These are phyloP conservation scores for Salix exigua DNA, from an alignment of 345 rosid genomes.

Conservation along the genomic window DNA sequence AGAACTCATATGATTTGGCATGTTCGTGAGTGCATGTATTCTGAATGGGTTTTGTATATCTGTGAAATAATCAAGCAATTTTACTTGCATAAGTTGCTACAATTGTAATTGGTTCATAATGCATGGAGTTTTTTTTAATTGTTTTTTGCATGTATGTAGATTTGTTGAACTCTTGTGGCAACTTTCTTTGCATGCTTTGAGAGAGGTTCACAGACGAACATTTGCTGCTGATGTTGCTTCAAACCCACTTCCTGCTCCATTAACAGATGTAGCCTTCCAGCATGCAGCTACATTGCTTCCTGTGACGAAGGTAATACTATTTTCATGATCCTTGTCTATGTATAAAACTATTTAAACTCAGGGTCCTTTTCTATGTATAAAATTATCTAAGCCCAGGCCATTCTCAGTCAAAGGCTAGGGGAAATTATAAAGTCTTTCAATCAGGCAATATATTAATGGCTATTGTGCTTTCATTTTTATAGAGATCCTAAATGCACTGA, in stretches of 20 bases:
- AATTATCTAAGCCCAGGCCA: too few relatives aligned
- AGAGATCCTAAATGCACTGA: neutral
- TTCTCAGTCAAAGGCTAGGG: too few relatives aligned
- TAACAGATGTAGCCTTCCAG: conserved; percentile 95
- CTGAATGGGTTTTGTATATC: neutral
- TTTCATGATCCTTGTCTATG: neutral
- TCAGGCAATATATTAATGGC: neutral
- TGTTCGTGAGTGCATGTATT: neutral
- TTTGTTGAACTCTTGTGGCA: conserved; percentile 98
- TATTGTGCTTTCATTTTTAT: neutral
- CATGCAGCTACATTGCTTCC: conserved; percentile 98
- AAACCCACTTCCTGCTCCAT: conserved; percentile 83
- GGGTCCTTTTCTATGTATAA: too few relatives aligned
- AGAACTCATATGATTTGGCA: neutral
- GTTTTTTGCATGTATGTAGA: conserved; percentile 34
- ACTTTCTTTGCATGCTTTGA: conserved; percentile 91
- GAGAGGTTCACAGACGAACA: conserved; percentile 93
- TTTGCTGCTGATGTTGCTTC: conserved; percentile 84
- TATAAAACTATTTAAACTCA: neutral
- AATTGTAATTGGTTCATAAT: neutral
- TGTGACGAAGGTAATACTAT: conserved; percentile 71
- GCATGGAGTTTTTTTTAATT: neutral
- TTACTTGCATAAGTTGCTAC: neutral
- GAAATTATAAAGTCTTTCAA: neutral
- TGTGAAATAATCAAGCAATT: neutral